Percentiles rank a stretch among this genome's conserved stretches.
Evolutionary conservation across 176 grass and related monocot species (phyloP).

Genomic region (Saccharum spontaneum): DNA sequence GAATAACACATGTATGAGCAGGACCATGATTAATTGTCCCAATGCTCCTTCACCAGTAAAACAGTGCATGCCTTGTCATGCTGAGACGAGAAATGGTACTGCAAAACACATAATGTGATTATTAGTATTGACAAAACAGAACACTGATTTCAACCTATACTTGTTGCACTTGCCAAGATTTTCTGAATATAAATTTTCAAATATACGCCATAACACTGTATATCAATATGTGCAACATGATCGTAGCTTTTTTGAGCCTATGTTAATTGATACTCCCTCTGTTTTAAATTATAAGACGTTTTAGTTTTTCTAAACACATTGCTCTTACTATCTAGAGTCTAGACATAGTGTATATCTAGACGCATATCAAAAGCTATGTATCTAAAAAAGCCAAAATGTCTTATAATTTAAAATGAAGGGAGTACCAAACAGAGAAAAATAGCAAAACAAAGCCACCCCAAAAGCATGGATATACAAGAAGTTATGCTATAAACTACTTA

Average conservation of each 20-base stretch:
- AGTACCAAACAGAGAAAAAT: neutral
- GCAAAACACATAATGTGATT: constrained; percentile 38
- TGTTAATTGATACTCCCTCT: neutral
- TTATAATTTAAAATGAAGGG: too few relatives aligned
- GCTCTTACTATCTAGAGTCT: too few relatives aligned
- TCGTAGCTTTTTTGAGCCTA: neutral
- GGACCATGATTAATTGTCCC: neutral
- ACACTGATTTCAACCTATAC: neutral
- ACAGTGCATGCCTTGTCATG: constrained; percentile 20
- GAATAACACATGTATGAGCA: neutral
- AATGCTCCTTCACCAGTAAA: neutral
- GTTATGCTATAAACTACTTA: constrained; percentile 10
- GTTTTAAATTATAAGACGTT: too few relatives aligned
- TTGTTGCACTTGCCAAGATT: neutral
- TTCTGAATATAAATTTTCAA: neutral
- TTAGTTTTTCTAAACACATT: too few relatives aligned
- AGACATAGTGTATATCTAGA: too few relatives aligned
- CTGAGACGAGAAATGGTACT: constrained; percentile 64
- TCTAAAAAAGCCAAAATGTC: too few relatives aligned
- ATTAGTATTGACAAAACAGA: constrained; percentile 20
- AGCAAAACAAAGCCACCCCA: neutral
- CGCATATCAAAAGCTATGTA: too few relatives aligned
- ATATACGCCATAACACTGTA: neutral
- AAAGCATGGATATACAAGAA: neutral
- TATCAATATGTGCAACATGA: neutral